Conservation (phyloP, 257 asterid species). For the Mentha longifolia region DNA sequence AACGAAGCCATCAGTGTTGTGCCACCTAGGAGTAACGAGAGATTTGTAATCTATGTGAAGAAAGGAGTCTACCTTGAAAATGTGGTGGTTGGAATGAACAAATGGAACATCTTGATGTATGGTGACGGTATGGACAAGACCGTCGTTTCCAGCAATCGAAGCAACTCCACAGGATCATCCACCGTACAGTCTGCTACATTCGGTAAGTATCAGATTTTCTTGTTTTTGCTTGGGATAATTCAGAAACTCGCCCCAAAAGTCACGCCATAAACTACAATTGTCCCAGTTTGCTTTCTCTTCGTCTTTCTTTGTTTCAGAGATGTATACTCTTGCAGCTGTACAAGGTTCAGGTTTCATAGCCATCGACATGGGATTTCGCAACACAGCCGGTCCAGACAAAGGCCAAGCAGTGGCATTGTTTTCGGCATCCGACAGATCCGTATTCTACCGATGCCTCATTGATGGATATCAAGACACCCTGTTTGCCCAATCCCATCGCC, state of each 20-base stretch:
- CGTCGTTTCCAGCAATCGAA: slow-evolving; percentile 34
- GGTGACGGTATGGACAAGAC: slow-evolving; percentile 44
- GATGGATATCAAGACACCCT: slow-evolving; percentile 49
- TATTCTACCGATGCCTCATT: slow-evolving; percentile 19
- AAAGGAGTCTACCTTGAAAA: slow-evolving; percentile 40
- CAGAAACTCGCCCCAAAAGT: too few relatives aligned
- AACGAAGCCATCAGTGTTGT: slow-evolving; percentile 36
- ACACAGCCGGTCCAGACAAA: slow-evolving; percentile 37
- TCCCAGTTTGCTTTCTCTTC: not conserved
- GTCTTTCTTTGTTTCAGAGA: not conserved
- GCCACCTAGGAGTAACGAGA: slow-evolving; percentile 19
- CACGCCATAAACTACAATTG: too few relatives aligned
- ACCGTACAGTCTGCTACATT: slow-evolving; percentile 34
- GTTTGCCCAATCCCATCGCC: slow-evolving; percentile 37
- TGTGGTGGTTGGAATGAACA: slow-evolving; percentile 14
- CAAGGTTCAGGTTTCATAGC: slow-evolving; percentile 48
- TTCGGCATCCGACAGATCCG: slow-evolving; percentile 33
- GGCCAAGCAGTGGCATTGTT: slow-evolving; percentile 49
- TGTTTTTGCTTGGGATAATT: not conserved
- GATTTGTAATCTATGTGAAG: slow-evolving; percentile 41
- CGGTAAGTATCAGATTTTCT: slow-evolving; percentile 24
- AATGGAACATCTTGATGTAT: slow-evolving; percentile 37
- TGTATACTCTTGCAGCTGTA: slow-evolving; percentile 28
- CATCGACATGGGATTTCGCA: slow-evolving; percentile 42
- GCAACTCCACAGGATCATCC: slow-evolving; percentile 1